A percentile compares a stretch with the other conserved stretches of the same genome.
Evolutionary conservation across 768 basidiomycete genomes (phyloP).

Genomic region (Russula sp.): DNA sequence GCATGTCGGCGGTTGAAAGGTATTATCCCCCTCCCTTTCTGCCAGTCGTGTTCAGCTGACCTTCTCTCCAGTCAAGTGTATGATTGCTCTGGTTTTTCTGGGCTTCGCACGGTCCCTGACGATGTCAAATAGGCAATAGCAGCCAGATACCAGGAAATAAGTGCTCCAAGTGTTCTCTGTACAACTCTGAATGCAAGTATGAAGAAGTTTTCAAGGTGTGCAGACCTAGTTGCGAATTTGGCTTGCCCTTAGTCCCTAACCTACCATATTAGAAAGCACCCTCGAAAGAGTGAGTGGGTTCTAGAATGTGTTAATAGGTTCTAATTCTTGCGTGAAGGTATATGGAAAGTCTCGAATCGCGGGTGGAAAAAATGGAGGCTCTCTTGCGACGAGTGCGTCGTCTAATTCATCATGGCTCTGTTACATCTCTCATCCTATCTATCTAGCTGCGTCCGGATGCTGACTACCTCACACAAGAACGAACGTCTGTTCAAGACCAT

Average conservation of each 20-base stretch:
- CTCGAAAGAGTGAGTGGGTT: slow-evolving; percentile 45
- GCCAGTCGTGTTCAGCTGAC: slow-evolving; percentile 4
- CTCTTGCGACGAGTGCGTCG: slow-evolving; percentile 30
- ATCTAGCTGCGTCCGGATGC: slow-evolving; percentile 57
- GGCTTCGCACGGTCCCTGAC: neutral
- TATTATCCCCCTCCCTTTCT: slow-evolving; percentile 29
- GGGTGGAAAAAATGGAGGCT: slow-evolving; percentile 39
- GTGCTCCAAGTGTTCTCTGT: slow-evolving; percentile 58
- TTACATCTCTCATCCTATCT: neutral
- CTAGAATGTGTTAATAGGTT: neutral
- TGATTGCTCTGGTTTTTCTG: slow-evolving; percentile 23
- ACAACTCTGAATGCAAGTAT: slow-evolving; percentile 56
- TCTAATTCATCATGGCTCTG: neutral
- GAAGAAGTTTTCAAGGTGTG: slow-evolving; percentile 60
- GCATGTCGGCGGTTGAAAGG: slow-evolving; percentile 81
- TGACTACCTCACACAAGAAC: slow-evolving; percentile 50
- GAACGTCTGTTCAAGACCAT: slow-evolving; percentile 26
- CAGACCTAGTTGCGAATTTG: neutral
- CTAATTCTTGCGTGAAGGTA: slow-evolving; percentile 23
- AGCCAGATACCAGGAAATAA: slow-evolving; percentile 53
- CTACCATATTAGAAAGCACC: slow-evolving; percentile 38
- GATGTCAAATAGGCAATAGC: slow-evolving; percentile 48
- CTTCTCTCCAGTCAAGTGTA: slow-evolving; percentile 51
- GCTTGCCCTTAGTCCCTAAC: neutral
- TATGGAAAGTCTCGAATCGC: slow-evolving; percentile 35